A percentile compares a stretch with the other conserved stretches of the same genome.
These are phyloP conservation scores for Pythium dissotocum DNA, from an alignment of 352 stramenopile species.

Conservation along the genomic window DNA sequence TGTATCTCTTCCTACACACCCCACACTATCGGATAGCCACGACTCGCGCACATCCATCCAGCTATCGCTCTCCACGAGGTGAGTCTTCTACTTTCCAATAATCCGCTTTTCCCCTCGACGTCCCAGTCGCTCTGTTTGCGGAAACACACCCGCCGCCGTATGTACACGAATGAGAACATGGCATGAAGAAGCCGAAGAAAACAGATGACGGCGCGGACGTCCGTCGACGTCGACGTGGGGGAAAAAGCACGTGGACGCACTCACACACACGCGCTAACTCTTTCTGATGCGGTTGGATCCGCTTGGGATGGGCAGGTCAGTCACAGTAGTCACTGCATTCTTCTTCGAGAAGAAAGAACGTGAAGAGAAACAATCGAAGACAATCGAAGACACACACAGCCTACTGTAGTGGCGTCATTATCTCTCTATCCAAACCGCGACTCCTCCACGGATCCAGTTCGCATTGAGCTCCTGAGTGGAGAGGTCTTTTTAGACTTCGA, in stretches of 20 bases:
- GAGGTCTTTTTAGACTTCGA: not conserved
- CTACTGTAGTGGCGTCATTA: no score
- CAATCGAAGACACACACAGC: no score
- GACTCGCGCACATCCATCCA: not conserved
- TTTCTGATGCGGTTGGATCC: not conserved
- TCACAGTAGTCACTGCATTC: not conserved
- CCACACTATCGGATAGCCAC: not conserved
- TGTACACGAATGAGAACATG: constrained; percentile 1
- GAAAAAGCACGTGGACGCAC: constrained; percentile 3
- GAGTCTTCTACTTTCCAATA: not conserved
- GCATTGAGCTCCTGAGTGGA: not conserved
- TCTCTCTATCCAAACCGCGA: no score
- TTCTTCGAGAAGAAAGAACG: not conserved
- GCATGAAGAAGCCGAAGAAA: not conserved
- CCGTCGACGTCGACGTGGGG: not conserved
- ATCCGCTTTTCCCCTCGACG: not conserved
- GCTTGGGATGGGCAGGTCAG: constrained; percentile 6
- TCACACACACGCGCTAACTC: not conserved
- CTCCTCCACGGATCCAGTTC: no score
- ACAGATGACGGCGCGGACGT: constrained; percentile 2
- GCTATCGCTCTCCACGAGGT: not conserved
- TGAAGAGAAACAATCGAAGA: not conserved
- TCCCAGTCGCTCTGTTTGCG: not conserved
- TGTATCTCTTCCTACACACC: not conserved
- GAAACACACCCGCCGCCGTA: not conserved